A percentile compares a stretch with the other conserved stretches of the same genome.
These are phyloP conservation scores for Tolypocladium sp. DNA, from an alignment of 2,329 filamentous ascomycete genomes.

Conservation along the genomic window DNA sequence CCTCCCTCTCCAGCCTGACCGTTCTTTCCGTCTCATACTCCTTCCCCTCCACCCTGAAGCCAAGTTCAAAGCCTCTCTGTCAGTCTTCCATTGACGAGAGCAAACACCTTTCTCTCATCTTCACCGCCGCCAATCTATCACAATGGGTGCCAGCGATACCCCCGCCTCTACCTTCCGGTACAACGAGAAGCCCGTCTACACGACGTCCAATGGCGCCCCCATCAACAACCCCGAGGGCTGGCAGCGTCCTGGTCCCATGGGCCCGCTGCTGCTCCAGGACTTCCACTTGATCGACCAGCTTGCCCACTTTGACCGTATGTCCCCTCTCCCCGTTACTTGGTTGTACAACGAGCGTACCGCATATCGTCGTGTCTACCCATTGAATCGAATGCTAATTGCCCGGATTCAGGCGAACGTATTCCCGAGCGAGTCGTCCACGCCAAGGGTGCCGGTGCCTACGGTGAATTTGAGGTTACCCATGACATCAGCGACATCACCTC, in stretches of 20 bases:
- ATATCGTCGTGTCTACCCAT: neutral
- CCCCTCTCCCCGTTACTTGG: neutral
- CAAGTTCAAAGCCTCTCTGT: neutral
- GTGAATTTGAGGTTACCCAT: slow-evolving; percentile 50
- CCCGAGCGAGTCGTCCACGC: slow-evolving; percentile 33
- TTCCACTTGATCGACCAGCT: slow-evolving; percentile 57
- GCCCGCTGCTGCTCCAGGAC: slow-evolving; percentile 54
- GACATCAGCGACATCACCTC: slow-evolving; percentile 46
- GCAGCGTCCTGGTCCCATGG: slow-evolving; percentile 45
- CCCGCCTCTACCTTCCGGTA: slow-evolving; percentile 41
- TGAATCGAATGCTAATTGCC: neutral
- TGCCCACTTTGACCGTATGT: slow-evolving; percentile 37
- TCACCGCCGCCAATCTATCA: slow-evolving; percentile 9
- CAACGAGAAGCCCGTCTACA: slow-evolving; percentile 49
- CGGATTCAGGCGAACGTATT: slow-evolving; percentile 29
- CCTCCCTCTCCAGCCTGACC: neutral
- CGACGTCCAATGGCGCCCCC: slow-evolving; percentile 50
- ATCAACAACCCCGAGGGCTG: slow-evolving; percentile 37
- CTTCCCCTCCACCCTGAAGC: neutral
- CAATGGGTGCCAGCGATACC: slow-evolving; percentile 33
- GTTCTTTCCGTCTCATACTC: neutral
- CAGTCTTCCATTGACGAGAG: neutral
- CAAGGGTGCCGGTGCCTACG: slow-evolving; percentile 34
- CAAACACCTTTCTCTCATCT: neutral
- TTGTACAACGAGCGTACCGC: neutral